Evolutionary conservation across 2,329 filamentous ascomycete species (phyloP).

Genomic region (Cadophora sp.): DNA sequence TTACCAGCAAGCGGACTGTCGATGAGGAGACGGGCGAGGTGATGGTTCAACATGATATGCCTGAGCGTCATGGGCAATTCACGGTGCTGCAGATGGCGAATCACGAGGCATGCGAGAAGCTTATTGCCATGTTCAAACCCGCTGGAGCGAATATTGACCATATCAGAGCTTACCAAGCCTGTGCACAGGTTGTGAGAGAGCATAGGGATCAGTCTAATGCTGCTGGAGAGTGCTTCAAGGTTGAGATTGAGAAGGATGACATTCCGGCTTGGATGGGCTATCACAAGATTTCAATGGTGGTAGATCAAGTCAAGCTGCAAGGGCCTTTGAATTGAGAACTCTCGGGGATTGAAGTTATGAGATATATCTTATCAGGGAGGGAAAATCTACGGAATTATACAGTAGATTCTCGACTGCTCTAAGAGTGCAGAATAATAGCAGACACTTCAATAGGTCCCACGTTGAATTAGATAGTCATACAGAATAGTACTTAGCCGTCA

Average conservation of each 20-base stretch:
- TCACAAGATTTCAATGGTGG: not conserved
- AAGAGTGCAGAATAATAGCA: not conserved
- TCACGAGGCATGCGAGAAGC: slow-evolving; percentile 27
- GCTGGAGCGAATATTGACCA: not conserved
- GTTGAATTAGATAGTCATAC: not conserved
- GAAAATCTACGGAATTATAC: not conserved
- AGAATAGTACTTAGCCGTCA: not conserved
- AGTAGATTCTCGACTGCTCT: not conserved
- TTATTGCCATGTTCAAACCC: slow-evolving; percentile 7
- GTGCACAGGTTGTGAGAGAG: not conserved
- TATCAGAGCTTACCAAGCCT: not conserved
- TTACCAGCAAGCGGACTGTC: not conserved
- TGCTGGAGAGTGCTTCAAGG: not conserved
- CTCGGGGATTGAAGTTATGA: not conserved
- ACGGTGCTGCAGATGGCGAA: slow-evolving; percentile 31
- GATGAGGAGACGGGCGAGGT: not conserved
- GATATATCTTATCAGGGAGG: not conserved
- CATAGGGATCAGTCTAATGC: not conserved
- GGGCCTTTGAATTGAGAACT: slow-evolving; percentile 7
- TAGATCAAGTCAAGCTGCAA: not conserved
- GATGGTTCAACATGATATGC: not conserved
- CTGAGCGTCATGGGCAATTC: not conserved
- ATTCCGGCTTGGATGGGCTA: not conserved
- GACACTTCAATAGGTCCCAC: not conserved
- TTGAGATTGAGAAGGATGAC: not conserved